Evolutionary conservation across 2,329 filamentous ascomycete species (phyloP).

Genomic region (Coniochaeta ligniaria): DNA sequence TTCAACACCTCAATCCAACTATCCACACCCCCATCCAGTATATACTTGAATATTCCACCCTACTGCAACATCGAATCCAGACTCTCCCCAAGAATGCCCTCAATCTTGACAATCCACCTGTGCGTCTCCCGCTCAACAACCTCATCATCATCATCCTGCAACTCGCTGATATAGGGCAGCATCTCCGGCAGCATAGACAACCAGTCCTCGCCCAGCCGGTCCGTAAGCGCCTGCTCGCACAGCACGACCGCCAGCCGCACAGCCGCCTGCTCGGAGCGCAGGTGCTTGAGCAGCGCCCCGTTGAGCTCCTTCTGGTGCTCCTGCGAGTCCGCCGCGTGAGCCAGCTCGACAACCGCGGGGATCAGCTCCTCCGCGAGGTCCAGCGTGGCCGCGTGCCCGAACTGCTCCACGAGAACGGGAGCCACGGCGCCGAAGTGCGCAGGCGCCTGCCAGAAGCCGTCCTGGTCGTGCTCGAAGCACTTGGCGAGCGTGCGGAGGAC

Average conservation of each 20-base stretch:
- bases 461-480: constrained; percentile 83
- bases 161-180: constrained; percentile 89
- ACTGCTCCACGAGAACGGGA: constrained; percentile 61
- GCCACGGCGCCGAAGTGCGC: constrained; percentile 74
- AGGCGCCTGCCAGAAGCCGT: constrained; percentile 93
- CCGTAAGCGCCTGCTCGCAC: constrained; percentile 73
- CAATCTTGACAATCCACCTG: constrained; percentile 85
- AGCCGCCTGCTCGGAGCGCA: constrained; percentile 64
- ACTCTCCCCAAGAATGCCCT: constrained; percentile 82
- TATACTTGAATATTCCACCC: background rate
- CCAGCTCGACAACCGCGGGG: constrained; percentile 72
- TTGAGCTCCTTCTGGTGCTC: constrained; percentile 92
- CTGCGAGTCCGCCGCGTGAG: constrained; percentile 71
- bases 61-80: constrained; percentile 88
- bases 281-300: constrained; percentile 64
- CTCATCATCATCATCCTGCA: constrained; percentile 96
- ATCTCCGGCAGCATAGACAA: constrained; percentile 86
- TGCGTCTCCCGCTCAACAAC: constrained; percentile 83
- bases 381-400: constrained; percentile 37
- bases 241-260: constrained; percentile 77
- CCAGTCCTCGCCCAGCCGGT: constrained; percentile 87
- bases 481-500: constrained; percentile 66
- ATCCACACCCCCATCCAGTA: constrained; percentile 9
- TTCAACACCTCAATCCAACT: background rate
- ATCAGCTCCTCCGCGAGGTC: constrained; percentile 50